A percentile compares a stretch with the other conserved stretches of the same genome.
phyloP scores from a whole-genome alignment of 495 filamentous ascomycete genomes.

The Tetracladium marchalianum region DNA sequence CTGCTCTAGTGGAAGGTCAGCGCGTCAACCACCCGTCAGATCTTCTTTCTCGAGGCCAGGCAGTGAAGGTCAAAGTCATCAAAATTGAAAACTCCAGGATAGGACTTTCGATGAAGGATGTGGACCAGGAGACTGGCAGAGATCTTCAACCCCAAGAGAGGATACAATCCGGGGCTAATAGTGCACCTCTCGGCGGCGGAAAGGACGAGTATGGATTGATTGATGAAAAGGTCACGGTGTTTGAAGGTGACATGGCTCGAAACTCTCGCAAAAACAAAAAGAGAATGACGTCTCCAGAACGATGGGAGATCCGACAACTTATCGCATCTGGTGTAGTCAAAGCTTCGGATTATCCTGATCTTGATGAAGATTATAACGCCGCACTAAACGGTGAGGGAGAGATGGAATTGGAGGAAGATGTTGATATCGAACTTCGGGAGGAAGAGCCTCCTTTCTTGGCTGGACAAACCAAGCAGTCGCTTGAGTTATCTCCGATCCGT shows the following conservation, averaged over 20 bases:
- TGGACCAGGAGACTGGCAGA: slow-evolving; percentile 81
- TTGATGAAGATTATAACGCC: slow-evolving; percentile 89
- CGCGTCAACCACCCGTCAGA: slow-evolving; percentile 90
- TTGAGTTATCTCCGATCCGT: slow-evolving; percentile 89
- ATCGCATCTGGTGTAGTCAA: slow-evolving; percentile 91
- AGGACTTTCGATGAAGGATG: slow-evolving; percentile 93
- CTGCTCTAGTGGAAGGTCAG: slow-evolving; percentile 77
- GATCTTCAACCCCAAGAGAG: slow-evolving; percentile 75
- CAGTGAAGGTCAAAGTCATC: slow-evolving; percentile 86
- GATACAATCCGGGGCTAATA: slow-evolving; percentile 86
- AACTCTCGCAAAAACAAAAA: slow-evolving; percentile 55
- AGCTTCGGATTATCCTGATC: slow-evolving; percentile 84
- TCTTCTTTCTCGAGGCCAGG: slow-evolving; percentile 67
- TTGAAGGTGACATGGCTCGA: slow-evolving; percentile 14
- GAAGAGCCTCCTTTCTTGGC: slow-evolving; percentile 95
- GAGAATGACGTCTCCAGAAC: slow-evolving; percentile 87
- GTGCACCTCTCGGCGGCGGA: slow-evolving; percentile 63
- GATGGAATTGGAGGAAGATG: slow-evolving; percentile 92
- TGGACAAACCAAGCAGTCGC: slow-evolving; percentile 89
- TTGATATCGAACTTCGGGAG: slow-evolving; percentile 93
- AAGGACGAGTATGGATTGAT: slow-evolving; percentile 28
- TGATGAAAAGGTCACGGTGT: slow-evolving; percentile 16
- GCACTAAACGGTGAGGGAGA: slow-evolving; percentile 76
- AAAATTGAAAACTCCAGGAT: slow-evolving; percentile 75
- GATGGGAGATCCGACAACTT: slow-evolving; percentile 95